These are phyloP conservation scores for Aspergillus pseudoterreus DNA, from an alignment of 2,329 filamentous ascomycete species.

Conservation along the genomic window DNA sequence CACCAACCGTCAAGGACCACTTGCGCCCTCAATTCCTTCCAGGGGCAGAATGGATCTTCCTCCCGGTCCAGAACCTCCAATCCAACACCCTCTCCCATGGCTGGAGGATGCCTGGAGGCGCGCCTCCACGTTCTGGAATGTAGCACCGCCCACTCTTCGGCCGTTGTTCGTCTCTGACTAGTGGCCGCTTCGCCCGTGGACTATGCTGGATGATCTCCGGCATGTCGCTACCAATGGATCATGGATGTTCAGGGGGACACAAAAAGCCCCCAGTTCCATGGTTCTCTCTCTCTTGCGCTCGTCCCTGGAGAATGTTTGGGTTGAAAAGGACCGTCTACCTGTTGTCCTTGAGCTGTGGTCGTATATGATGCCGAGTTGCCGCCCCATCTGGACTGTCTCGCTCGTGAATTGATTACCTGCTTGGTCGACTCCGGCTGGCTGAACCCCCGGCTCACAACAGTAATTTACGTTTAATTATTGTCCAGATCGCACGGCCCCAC, in stretches of 20 bases:
- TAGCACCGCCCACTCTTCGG: not conserved
- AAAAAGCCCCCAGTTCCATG: not conserved
- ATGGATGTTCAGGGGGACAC: slow-evolving; percentile 2
- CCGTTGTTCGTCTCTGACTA: not conserved
- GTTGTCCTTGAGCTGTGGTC: not conserved
- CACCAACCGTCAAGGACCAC: too few species aligned
- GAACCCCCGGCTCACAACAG: not conserved
- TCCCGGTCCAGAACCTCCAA: too few species aligned
- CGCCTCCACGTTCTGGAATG: not conserved
- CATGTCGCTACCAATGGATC: slow-evolving; percentile 4
- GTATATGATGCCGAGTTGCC: not conserved
- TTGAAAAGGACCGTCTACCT: not conserved
- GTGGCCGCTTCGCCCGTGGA: not conserved
- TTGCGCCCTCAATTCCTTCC: too few species aligned
- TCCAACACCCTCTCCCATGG: too few species aligned
- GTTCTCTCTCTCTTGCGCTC: not conserved
- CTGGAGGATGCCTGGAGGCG: not conserved
- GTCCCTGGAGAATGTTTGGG: not conserved
- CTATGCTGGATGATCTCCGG: slow-evolving; percentile 6
- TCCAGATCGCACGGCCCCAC: slow-evolving; percentile 19
- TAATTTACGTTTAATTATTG: slow-evolving; percentile 19
- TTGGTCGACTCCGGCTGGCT: too few species aligned
- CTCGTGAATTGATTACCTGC: too few species aligned
- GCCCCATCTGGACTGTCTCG: not conserved
- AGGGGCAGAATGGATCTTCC: too few species aligned